These are phyloP conservation scores for Strobilomyces dryophilus DNA, from an alignment of 768 basidiomycete species.

Conservation along the genomic window DNA sequence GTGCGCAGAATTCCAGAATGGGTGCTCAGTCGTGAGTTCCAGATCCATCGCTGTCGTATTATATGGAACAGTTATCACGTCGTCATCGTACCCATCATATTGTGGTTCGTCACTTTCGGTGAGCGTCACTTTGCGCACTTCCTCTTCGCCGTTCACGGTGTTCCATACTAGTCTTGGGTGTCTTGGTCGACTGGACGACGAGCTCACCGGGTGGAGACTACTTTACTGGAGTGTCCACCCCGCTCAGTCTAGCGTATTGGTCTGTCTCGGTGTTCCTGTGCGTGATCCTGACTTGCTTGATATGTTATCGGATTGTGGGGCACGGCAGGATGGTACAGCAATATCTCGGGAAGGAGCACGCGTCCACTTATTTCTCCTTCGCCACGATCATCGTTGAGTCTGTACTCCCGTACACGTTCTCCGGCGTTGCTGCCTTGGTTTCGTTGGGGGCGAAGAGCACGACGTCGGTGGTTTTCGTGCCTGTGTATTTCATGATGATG, in stretches of 20 bases:
- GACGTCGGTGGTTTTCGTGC: conserved; percentile 2
- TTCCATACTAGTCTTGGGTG: conserved; percentile 5
- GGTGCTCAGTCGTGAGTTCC: too few species aligned
- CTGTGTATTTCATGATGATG: conserved; percentile 15
- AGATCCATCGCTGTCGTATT: neutral
- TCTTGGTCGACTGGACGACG: conserved; percentile 6
- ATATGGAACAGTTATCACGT: too few species aligned
- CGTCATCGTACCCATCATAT: too few species aligned
- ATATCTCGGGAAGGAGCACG: neutral
- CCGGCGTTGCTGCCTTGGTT: neutral
- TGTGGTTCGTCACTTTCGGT: neutral
- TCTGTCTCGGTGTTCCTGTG: neutral
- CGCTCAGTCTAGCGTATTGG: conserved; percentile 10
- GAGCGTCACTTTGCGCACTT: neutral
- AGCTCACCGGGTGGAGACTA: conserved; percentile 10
- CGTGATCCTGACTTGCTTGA: neutral
- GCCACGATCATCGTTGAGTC: conserved; percentile 7
- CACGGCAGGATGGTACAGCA: conserved; percentile 4
- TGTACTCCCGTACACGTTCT: conserved; percentile 8
- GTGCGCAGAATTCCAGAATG: too few species aligned
- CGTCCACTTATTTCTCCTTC: conserved; percentile 9
- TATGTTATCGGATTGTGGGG: conserved; percentile 13
- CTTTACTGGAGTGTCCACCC: conserved; percentile 3
- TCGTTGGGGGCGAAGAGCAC: conserved; percentile 11
- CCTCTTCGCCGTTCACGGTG: neutral